Conservation (phyloP, 2,329 filamentous ascomycete species). For the Colletotrichum theobromicola region DNA sequence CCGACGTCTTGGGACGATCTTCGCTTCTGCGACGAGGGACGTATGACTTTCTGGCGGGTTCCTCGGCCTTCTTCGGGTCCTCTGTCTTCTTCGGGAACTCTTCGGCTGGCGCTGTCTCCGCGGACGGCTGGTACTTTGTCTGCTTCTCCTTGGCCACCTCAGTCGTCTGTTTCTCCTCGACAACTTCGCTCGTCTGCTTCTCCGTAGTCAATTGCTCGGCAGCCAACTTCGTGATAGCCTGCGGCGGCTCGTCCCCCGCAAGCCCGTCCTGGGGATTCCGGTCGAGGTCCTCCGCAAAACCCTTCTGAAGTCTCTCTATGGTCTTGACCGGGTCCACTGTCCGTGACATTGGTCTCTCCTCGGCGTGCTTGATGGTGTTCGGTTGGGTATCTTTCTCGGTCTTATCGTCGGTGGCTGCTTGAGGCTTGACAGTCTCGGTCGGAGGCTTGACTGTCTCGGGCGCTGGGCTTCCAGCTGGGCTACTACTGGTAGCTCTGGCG, state of each 20-base stretch:
- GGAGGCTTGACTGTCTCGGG: constrained; percentile 25
- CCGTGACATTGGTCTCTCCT: background rate
- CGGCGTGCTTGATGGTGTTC: background rate
- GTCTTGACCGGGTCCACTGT: background rate
- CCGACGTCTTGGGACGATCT: background rate
- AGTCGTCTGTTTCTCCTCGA: background rate
- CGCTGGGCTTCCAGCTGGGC: constrained; percentile 33
- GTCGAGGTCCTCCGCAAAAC: background rate
- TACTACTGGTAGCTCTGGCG: constrained; percentile 52
- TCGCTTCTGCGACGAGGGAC: background rate
- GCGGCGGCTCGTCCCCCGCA: background rate
- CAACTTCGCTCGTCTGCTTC: no score
- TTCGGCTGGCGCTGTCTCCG: background rate
- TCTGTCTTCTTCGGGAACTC: background rate
- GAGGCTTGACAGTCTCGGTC: constrained; percentile 25
- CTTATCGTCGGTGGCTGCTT: background rate
- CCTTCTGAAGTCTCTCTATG: background rate
- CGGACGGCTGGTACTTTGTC: background rate
- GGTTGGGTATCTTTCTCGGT: background rate
- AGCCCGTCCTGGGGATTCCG: background rate
- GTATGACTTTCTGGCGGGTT: background rate
- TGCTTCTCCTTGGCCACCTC: background rate
- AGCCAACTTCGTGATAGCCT: background rate
- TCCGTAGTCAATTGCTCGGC: background rate
- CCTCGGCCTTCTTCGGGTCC: background rate